Conservation (phyloP, 176 grass and related monocot genomes). For the Eragrostis nindensis region DNA sequence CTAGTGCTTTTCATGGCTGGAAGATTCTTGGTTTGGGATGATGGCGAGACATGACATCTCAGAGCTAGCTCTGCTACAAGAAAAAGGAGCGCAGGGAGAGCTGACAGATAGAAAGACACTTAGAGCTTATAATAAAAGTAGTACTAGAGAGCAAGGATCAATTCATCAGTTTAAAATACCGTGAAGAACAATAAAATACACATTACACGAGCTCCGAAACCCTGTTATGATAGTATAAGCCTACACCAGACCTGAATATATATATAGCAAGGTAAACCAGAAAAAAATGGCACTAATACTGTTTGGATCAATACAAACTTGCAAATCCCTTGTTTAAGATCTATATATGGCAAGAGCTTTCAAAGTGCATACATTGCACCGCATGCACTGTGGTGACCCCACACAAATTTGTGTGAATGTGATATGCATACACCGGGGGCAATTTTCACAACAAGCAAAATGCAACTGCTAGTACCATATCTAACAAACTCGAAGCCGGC, state of each 20-base stretch:
- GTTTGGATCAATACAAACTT: conserved; percentile 37
- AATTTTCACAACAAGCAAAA: conserved; percentile 18
- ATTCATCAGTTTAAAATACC: conserved; percentile 11
- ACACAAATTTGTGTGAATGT: background rate
- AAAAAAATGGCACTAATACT: background rate
- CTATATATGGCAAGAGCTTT: conserved; percentile 32
- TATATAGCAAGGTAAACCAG: background rate
- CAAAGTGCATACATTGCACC: conserved; percentile 27
- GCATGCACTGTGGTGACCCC: conserved; percentile 14
- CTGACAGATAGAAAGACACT: conserved; percentile 55
- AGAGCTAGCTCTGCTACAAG: conserved; percentile 52
- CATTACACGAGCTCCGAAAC: conserved; percentile 20
- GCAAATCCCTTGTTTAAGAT: conserved; percentile 29
- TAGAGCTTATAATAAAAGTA: conserved; percentile 41
- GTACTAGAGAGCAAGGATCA: conserved; percentile 19
- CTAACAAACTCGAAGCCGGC: conserved; percentile 43
- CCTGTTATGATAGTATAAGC: background rate
- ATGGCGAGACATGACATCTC: conserved; percentile 76
- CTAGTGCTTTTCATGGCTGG: conserved; percentile 73
- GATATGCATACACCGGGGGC: conserved; percentile 8
- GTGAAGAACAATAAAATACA: conserved; percentile 24
- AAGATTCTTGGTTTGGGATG: conserved; percentile 61
- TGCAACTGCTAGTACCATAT: conserved; percentile 15
- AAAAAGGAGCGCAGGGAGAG: conserved; percentile 47
- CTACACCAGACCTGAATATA: background rate